A percentile compares a stretch with the other conserved stretches of the same genome.
These are phyloP conservation scores for Crithidia sp. DNA, from an alignment of 208 protist genomes.

Conservation along the genomic window DNA sequence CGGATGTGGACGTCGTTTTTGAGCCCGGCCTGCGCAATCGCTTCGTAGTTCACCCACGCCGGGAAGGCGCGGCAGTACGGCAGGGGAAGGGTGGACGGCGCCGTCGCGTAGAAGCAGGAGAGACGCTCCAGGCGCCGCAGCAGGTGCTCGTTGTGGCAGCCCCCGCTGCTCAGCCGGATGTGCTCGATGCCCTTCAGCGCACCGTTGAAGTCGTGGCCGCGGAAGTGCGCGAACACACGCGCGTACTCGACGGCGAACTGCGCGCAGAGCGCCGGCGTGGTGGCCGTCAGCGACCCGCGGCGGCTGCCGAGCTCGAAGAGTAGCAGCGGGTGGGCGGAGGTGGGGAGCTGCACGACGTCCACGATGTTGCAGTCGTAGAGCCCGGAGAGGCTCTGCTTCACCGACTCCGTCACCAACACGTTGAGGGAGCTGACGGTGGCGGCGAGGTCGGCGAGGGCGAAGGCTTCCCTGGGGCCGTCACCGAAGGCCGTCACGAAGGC, in stretches of 20 bases:
- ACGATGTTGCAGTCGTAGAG: slow-evolving; percentile 85
- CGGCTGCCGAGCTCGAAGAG: slow-evolving; percentile 74
- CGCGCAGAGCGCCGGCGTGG: slow-evolving; percentile 8
- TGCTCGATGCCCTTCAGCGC: slow-evolving; percentile 46
- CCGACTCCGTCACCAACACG: slow-evolving; percentile 75
- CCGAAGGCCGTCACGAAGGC: slow-evolving; percentile 87
- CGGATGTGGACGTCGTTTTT: slow-evolving; percentile 10
- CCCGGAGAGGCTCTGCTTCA: slow-evolving; percentile 73
- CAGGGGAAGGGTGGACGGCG: slow-evolving; percentile 39
- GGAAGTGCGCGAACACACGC: slow-evolving; percentile 76
- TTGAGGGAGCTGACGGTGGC: slow-evolving; percentile 52
- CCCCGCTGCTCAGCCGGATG: slow-evolving; percentile 27
- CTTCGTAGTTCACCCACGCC: slow-evolving; percentile 78
- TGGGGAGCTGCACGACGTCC: slow-evolving; percentile 68
- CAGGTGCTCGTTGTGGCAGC: slow-evolving; percentile 29
- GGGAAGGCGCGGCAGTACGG: slow-evolving; percentile 75
- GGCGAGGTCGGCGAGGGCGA: slow-evolving; percentile 67
- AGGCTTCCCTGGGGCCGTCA: slow-evolving; percentile 58
- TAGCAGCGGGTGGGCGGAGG: slow-evolving; percentile 54
- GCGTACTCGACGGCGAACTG: slow-evolving; percentile 73
- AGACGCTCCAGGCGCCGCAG: slow-evolving; percentile 68
- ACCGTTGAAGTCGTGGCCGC: slow-evolving; percentile 70
- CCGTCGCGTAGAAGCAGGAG: slow-evolving; percentile 56
- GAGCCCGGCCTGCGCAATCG: slow-evolving; percentile 39
- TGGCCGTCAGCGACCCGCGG: background rate